These are phyloP conservation scores for Epichloe sibirici DNA, from an alignment of 2,329 filamentous ascomycete species.

Conservation along the genomic window DNA sequence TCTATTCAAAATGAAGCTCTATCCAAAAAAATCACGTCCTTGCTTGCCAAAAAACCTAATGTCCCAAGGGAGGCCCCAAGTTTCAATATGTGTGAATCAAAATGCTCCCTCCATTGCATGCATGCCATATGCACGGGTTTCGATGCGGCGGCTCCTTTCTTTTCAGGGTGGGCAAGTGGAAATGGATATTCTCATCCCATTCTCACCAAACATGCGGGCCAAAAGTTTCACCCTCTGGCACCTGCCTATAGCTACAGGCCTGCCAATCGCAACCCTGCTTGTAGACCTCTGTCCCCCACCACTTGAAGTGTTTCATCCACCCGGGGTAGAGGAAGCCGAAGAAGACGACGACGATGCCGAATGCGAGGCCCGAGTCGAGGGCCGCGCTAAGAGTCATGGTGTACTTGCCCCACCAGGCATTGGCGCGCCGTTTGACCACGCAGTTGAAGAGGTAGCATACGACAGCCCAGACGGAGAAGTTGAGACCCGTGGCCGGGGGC, in stretches of 20 bases:
- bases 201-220: constrained; percentile 48
- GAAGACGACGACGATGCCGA: constrained; percentile 73
- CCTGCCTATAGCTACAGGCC: constrained; percentile 57
- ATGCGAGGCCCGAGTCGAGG: constrained; percentile 70
- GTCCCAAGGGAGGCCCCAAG: neutral
- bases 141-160: neutral
- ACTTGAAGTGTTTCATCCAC: constrained; percentile 58
- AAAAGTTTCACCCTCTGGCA: constrained; percentile 53
- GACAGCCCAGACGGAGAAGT: constrained; percentile 77
- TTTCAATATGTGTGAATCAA: neutral
- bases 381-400: constrained; percentile 81
- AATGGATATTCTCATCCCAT: neutral
- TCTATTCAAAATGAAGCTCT: neutral
- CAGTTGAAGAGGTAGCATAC: constrained; percentile 82
- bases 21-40: neutral
- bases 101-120: neutral
- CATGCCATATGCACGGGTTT: neutral
- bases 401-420: constrained; percentile 81
- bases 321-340: constrained; percentile 79
- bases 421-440: constrained; percentile 53
- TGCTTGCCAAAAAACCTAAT: neutral
- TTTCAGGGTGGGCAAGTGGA: no score
- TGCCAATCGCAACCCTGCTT: constrained; percentile 78
- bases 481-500: constrained; percentile 73
- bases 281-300: constrained; percentile 85